phyloP scores from a whole-genome alignment of 1,284 basidiomycete genomes.

The Apiotrichum montevideense region DNA sequence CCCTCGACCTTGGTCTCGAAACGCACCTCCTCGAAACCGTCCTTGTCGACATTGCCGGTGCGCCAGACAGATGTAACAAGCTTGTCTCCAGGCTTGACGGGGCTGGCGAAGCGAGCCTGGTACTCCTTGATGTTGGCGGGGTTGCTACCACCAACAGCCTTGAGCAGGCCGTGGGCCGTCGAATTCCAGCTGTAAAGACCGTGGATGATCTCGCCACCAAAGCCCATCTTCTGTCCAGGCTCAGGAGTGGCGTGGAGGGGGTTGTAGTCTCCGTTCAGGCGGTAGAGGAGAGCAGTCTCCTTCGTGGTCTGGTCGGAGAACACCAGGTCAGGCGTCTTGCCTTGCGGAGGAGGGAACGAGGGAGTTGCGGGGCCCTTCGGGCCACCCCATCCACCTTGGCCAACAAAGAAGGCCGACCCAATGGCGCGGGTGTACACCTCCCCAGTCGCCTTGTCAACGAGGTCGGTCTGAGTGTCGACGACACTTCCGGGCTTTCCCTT shows the following conservation, averaged over 20 bases:
- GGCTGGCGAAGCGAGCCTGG: constrained; percentile 15
- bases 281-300: constrained; percentile 16
- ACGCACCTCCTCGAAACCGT: constrained; percentile 18
- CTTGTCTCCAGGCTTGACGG: constrained; percentile 20
- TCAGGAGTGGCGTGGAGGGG: constrained; percentile 17
- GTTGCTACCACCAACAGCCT: constrained; percentile 9
- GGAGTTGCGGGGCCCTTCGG: constrained; percentile 14
- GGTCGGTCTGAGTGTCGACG: constrained; percentile 16
- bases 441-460: constrained; percentile 13
- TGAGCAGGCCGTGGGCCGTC: constrained; percentile 16
- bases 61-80: constrained; percentile 13
- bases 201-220: constrained; percentile 21
- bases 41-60: constrained; percentile 14
- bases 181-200: constrained; percentile 20
- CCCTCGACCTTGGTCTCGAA: constrained; percentile 15
- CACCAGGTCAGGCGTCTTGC: constrained; percentile 8
- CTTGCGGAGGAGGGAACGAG: constrained; percentile 8
- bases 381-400: constrained; percentile 19
- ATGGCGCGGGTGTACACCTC: constrained; percentile 9
- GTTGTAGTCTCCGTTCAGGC: constrained; percentile 22
- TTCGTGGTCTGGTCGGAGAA: constrained; percentile 11
- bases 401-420: constrained; percentile 15
- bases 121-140: constrained; percentile 19
- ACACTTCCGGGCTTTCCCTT: constrained; percentile 19
- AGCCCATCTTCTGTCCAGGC: constrained; percentile 18